Base-by-base conservation (phyloP, 495 filamentous ascomycete species). In the Penicillium lividum region DNA sequence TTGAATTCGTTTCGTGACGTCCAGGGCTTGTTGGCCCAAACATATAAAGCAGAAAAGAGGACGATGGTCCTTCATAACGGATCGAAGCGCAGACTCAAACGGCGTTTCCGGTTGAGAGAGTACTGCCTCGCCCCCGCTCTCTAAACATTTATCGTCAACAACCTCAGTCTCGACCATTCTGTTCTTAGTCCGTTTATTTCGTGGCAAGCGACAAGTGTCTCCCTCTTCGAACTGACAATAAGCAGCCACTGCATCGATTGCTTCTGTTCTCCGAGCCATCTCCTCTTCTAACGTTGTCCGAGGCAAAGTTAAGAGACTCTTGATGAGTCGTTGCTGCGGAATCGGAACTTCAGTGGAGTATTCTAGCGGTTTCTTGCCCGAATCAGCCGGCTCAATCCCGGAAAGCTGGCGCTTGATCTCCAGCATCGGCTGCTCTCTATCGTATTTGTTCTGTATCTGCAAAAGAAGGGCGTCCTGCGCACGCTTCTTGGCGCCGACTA, bases 41-140 rank as follows among this genome's bases (percentile, higher is more conserved):
- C 65, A 79, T 44, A 77, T 56, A 59, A 77, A 79, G 58, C 66
- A 79, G 60, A 68, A 72, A 10, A 53, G 65, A 51, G 72, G 68
- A 50, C 71, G 67, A 51, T 72, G 70, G 43, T 68, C 64, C 51
- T 53, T 62, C 51, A 62, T 68, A 28, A 68, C 52, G 46, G 61
- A 63, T 69, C 63, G 62, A 59, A 69, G 58, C 47, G 66, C 59
- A 59, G 53, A 40, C 57, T 57, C 56, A 22, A 67, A 28, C n/a
- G 28, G 55, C 3, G 25, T 47, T 53, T 25, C 50, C 4, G 15
- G 33, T 53, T 53, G n/a, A 53, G 36, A n/a, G 43, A 54, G 10
- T 0, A 16, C 22, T 44, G 13, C 34, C 46, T 50, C 3, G 27
- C 15, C 15, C 27, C 25, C 18, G 29, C 44, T 52, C 22, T 47